Conservation (phyloP, 345 rosid species). For the Eucalyptus curtisii region DNA sequence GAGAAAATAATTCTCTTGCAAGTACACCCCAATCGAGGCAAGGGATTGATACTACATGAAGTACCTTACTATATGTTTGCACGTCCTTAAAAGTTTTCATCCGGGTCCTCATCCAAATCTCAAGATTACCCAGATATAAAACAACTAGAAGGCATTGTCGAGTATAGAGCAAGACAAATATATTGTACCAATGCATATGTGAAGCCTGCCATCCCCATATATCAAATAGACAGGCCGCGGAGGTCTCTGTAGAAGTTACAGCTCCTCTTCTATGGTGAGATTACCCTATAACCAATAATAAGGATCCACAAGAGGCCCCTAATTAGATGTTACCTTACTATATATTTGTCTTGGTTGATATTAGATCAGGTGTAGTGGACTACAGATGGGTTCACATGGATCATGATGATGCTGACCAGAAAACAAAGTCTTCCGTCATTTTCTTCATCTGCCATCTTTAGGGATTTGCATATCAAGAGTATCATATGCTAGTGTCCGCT, state of each 20-base stretch:
- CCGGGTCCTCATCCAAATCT: no score
- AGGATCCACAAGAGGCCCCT: no score
- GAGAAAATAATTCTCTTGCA: neutral
- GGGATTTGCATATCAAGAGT: neutral
- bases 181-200: no score
- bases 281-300: no score
- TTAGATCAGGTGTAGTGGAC: neutral
- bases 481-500: neutral
- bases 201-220: rapidly evolving
- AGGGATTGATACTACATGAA: neutral
- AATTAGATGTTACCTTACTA: neutral
- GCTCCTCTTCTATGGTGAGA: no score
- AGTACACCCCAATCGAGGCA: neutral
- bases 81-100: no score
- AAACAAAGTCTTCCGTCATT: neutral
- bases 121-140: no score
- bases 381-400: neutral
- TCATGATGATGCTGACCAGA: neutral
- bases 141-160: no score
- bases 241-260: no score
- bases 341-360: neutral
- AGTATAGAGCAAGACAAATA: no score
- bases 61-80: neutral
- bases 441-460: neutral
- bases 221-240: rapidly evolving